Base-by-base conservation (phyloP, 352 stramenopile species). In the Pythium guiyangense region DNA sequence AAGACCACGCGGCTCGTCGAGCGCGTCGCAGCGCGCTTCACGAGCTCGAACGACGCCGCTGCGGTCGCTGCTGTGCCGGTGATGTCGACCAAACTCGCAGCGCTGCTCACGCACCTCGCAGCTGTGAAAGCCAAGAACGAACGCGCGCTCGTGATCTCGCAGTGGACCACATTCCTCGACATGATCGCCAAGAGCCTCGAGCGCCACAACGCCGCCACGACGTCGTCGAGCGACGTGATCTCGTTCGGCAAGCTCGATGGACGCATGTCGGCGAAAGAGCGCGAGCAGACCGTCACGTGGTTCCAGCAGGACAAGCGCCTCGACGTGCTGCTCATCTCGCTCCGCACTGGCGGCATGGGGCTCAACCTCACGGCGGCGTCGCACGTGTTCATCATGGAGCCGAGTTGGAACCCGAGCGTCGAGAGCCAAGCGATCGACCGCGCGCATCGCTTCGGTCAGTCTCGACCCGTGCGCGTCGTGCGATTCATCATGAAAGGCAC, bases 301-400 rank as follows among this genome's bases (percentile, higher is more conserved):
- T 87, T 88, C 50, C 74, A 88, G 51, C 62, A 74, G 37, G 72
- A 86, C 27, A 64, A 77, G 42, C 48, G 70, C n/a, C 60, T 88
- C 11, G 70, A 91, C 35, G 74, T 97, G 29, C 73, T 98, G 59
- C 62, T 98, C 15, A 74, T 98, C 39, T 96, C 84, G 9, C 56
- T 97, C 37, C 86, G 87, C 43, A 92, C 84, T 2, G 93, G 93
- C 42, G 90, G 88, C 6, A 76, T 95, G 20, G 93, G 92, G 14
- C 81, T 98, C 49, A 98, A 98, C 57, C 76, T 98, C 40, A 98
- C 92, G 6, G 77, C 90, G 51, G 92, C 92, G 17, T 88, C 88
- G 27, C 83, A 97, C 42, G 89, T 98, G 35, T 98, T 98, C 66
- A 77, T 98, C 49, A 94, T 97, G 78, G 91, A 98, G 71, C 92